A percentile compares a stretch with the other conserved stretches of the same genome.
phyloP scores from a whole-genome alignment of 129 eudicot species.

The Cynara cardunculus region DNA sequence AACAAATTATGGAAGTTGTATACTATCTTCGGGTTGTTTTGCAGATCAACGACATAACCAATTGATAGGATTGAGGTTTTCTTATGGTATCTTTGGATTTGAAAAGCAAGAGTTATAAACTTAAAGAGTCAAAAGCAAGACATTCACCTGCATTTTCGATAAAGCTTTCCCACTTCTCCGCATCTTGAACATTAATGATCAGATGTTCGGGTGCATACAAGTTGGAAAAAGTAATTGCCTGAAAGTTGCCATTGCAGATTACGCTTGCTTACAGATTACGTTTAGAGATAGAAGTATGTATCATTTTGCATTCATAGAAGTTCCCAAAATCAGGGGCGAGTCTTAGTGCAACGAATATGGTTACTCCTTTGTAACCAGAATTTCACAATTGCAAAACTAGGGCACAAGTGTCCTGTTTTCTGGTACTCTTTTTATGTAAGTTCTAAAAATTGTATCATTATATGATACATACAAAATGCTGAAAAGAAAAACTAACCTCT shows the following conservation, averaged over 20 bases:
- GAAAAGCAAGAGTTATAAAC: background rate
- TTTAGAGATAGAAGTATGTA: background rate
- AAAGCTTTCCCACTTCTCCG: conserved; percentile 97
- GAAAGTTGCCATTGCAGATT: conserved; percentile 16
- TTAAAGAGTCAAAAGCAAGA: background rate
- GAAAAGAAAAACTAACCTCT: conserved; percentile 53
- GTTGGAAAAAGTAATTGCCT: conserved; percentile 90
- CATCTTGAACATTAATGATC: conserved; percentile 88
- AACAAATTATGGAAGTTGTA: background rate
- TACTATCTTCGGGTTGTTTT: background rate
- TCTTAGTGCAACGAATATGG: background rate
- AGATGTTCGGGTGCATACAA: conserved; percentile 98
- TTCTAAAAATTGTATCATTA: background rate
- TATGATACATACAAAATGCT: background rate
- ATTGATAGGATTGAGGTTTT: background rate
- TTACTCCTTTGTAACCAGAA: background rate
- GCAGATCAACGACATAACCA: background rate
- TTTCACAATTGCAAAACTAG: background rate
- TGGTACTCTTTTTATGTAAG: background rate
- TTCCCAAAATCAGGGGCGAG: background rate
- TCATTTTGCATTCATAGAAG: background rate
- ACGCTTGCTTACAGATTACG: conserved; percentile 9
- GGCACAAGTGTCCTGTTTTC: background rate
- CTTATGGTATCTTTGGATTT: background rate
- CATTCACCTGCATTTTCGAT: conserved; percentile 90